A percentile compares a stretch with the other conserved stretches of the same genome.
These are phyloP conservation scores for Chalciporus sp. DNA, from an alignment of 1,284 basidiomycete genomes.

Conservation along the genomic window DNA sequence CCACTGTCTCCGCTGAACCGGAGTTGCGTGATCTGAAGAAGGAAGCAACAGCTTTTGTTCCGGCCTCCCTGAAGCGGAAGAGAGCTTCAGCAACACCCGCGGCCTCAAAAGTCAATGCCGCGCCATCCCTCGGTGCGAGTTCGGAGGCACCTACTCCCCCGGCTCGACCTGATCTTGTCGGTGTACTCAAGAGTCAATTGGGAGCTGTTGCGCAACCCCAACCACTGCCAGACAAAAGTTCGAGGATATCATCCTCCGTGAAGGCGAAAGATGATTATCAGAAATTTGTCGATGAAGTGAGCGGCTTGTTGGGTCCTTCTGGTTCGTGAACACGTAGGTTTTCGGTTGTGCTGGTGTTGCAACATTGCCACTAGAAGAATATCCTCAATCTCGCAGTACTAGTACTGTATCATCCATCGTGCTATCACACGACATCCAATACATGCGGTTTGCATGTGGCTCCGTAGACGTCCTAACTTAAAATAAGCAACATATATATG, in stretches of 20 bases:
- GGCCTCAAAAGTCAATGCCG: slow-evolving; percentile 60
- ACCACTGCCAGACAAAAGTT: slow-evolving; percentile 29
- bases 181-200: slow-evolving; percentile 60
- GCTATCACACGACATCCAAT: too few relatives aligned
- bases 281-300: slow-evolving; percentile 76
- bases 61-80: slow-evolving; percentile 68
- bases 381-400: too few relatives aligned
- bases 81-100: slow-evolving; percentile 41
- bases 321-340: slow-evolving; percentile 14
- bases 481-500: background rate
- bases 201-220: slow-evolving; percentile 35
- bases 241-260: slow-evolving; percentile 11
- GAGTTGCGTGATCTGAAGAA: slow-evolving; percentile 89
- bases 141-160: slow-evolving; percentile 36
- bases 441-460: background rate
- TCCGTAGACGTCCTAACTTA: background rate
- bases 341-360: background rate
- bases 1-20: slow-evolving; percentile 81
- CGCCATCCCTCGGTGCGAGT: slow-evolving; percentile 50
- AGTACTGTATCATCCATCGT: background rate
- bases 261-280: slow-evolving; percentile 71
- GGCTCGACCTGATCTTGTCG: slow-evolving; percentile 65
- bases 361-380: background rate
- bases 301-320: slow-evolving; percentile 48
- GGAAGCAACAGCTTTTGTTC: slow-evolving; percentile 89